Conservation (phyloP, 441 rosid genomes). For the Gossypium schwendimanii region DNA sequence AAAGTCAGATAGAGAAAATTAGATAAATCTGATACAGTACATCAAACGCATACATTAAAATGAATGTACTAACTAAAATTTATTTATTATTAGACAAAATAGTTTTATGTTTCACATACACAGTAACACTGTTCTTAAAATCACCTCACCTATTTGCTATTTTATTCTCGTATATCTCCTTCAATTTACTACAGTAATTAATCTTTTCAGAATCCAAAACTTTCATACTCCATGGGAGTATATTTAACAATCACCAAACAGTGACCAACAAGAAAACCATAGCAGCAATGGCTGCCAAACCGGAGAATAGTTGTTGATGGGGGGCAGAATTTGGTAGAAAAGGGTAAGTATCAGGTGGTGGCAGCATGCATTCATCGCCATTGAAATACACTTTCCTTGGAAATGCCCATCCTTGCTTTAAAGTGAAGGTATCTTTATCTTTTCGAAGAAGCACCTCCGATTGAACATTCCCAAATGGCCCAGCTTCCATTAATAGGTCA, state of each 20-base stretch:
- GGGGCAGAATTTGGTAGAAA: conserved; percentile 64
- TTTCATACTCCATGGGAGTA: not conserved
- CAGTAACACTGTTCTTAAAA: no score
- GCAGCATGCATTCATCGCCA: conserved; percentile 67
- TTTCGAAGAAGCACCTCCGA: conserved; percentile 58
- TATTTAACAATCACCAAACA: conserved; percentile 20
- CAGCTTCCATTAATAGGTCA: conserved; percentile 59
- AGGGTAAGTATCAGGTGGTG: conserved; percentile 79
- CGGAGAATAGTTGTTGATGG: conserved; percentile 17
- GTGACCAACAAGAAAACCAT: conserved; percentile 25
- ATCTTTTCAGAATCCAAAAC: not conserved
- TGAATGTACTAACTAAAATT: no score
- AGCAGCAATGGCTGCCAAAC: conserved; percentile 22
- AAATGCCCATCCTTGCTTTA: conserved; percentile 71
- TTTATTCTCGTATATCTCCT: no score
- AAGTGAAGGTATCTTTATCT: conserved; percentile 48
- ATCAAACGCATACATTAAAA: no score
- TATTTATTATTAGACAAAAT: no score
- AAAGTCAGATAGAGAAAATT: no score
- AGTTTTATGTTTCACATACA: no score
- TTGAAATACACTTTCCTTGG: conserved; percentile 61
- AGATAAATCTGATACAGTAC: no score
- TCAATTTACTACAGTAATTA: no score
- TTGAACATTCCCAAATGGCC: conserved; percentile 54
- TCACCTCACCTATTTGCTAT: no score